Conservation (phyloP, 495 filamentous ascomycete species). For the Amniculicola lignicola region DNA sequence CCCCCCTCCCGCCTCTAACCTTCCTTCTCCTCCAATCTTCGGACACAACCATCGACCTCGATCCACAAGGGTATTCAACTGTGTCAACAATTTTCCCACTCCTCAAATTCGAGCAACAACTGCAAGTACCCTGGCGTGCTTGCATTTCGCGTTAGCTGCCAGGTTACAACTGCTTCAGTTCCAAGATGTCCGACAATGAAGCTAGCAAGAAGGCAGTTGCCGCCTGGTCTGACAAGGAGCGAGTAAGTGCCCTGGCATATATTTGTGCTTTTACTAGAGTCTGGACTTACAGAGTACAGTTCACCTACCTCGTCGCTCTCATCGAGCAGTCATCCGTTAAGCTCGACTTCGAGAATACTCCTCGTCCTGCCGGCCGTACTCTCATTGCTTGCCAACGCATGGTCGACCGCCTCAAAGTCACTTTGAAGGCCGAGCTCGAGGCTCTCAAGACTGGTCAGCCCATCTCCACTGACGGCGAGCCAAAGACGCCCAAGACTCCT, state of each 20-base stretch:
- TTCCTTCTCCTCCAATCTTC: too few species aligned
- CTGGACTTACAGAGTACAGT: not conserved
- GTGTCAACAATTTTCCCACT: too few species aligned
- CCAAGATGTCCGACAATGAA: too few species aligned
- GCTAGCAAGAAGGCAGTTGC: too few species aligned
- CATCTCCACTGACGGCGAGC: not conserved
- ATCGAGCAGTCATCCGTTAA: constrained; percentile 1
- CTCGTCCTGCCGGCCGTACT: constrained; percentile 13
- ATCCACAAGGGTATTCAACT: too few species aligned
- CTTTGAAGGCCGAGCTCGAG: constrained; percentile 12
- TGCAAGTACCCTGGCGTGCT: too few species aligned
- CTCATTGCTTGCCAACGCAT: constrained; percentile 22
- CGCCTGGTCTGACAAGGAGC: constrained; percentile 5
- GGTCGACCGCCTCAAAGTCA: constrained; percentile 13
- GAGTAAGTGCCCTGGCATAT: not conserved
- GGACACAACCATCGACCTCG: too few species aligned
- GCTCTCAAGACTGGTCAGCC: constrained; percentile 13
- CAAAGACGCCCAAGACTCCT: constrained; percentile 2
- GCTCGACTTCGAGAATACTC: constrained; percentile 20
- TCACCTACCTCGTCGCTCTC: constrained; percentile 12
- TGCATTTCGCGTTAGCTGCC: too few species aligned
- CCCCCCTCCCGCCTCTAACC: too few species aligned
- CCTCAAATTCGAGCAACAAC: too few species aligned
- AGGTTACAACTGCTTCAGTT: too few species aligned
- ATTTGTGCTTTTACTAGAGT: not conserved